These are phyloP conservation scores for Deakozyma indianensis DNA, from an alignment of 805 yeast species.

Conservation along the genomic window DNA sequence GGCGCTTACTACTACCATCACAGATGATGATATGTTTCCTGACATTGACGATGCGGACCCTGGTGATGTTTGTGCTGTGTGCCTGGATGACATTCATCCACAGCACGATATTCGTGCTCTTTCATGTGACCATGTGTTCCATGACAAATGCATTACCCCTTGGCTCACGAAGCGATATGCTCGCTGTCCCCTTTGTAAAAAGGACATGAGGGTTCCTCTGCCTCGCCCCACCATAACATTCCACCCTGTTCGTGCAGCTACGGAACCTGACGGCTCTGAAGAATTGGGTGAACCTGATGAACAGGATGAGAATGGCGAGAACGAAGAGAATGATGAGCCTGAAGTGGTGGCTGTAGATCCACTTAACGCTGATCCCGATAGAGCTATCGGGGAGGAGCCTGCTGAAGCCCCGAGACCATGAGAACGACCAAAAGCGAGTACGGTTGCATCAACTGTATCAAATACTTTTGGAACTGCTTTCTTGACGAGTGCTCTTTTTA, in stretches of 20 bases:
- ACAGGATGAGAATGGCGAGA: no score
- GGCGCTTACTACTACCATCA: background rate
- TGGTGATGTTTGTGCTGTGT: slow-evolving; percentile 22
- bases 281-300: no score
- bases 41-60: background rate
- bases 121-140: slow-evolving; percentile 75
- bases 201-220: slow-evolving; percentile 15
- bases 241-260: background rate
- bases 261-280: no score
- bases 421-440: no score
- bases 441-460: no score
- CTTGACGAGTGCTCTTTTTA: no score
- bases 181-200: slow-evolving; percentile 76
- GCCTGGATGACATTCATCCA: slow-evolving; percentile 51
- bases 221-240: background rate
- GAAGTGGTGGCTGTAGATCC: no score
- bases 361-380: no score
- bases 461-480: no score
- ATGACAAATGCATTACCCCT: slow-evolving; percentile 66
- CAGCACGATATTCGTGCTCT: slow-evolving; percentile 57
- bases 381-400: no score
- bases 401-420: no score
- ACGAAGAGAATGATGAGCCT: no score
- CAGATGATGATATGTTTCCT: background rate
- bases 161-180: slow-evolving; percentile 67